Evolutionary conservation across 2,329 filamentous ascomycete species (phyloP).

Genomic region (Trichophyton simii): DNA sequence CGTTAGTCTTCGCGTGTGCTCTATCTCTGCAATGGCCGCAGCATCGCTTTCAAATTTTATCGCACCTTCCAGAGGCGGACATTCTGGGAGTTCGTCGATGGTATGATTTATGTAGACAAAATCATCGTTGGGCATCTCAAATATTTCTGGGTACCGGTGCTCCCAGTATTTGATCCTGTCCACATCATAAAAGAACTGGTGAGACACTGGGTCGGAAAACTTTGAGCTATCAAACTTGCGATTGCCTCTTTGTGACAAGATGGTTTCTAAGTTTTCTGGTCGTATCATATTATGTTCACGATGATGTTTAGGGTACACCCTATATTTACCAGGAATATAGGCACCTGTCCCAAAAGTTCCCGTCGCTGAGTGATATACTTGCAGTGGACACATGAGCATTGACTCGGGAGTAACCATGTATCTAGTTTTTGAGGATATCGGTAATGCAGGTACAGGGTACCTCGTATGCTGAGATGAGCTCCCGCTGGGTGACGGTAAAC

Average conservation of each 20-base stretch:
- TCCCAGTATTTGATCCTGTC: slow-evolving; percentile 29
- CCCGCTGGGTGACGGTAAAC: not conserved
- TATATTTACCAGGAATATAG: not conserved
- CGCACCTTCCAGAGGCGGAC: slow-evolving; percentile 21
- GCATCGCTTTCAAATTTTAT: slow-evolving; percentile 23
- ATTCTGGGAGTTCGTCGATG: slow-evolving; percentile 21
- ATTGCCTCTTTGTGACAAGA: slow-evolving; percentile 17
- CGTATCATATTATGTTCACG: not conserved
- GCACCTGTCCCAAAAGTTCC: slow-evolving; percentile 36
- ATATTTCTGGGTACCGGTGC: slow-evolving; percentile 20
- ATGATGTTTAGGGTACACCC: not conserved
- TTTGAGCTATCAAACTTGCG: slow-evolving; percentile 12
- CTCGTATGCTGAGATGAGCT: not conserved
- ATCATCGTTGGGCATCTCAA: slow-evolving; percentile 16
- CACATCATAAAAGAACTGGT: slow-evolving; percentile 21
- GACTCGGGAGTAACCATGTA: slow-evolving; percentile 12
- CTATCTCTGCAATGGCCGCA: not conserved
- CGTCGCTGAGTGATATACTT: slow-evolving; percentile 27
- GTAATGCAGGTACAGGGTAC: slow-evolving; percentile 10
- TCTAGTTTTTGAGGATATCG: slow-evolving; percentile 11
- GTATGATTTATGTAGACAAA: slow-evolving; percentile 29
- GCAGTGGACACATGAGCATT: slow-evolving; percentile 29
- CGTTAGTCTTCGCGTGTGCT: not conserved
- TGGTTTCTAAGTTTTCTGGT: slow-evolving; percentile 19
- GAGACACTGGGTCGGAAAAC: slow-evolving; percentile 17